Base-by-base conservation (phyloP, 768 basidiomycete species). In the Xerocomellus intermedius region DNA sequence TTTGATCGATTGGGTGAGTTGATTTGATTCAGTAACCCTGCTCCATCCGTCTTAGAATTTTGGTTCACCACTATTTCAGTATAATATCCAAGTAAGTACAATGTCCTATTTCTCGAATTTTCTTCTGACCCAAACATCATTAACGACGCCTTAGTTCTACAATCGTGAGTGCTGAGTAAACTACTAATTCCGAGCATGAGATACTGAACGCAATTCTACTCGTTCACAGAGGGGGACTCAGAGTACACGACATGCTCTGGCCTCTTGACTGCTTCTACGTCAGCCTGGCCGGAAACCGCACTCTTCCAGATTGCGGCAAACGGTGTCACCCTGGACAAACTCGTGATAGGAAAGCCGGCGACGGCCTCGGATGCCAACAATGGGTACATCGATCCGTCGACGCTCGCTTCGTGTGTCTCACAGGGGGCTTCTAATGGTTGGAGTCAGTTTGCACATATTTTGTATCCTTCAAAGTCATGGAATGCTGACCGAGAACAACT, bases 291-390 rank as follows among this genome's bases (percentile, higher is more conserved):
- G 1, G 48, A 70, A n/a, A 74, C 76, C 1, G 69, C 78, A 0
- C 64, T 82, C 33, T 78, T 82, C 65, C 72, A 82, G 58, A 80
- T 82, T 50, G 69, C 73, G 19, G 76, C 77, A 2, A 79, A 71
- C 55, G 86, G 85, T 21, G 79, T 90, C 9, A 66, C 77, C 3
- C 63, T 83, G 42, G 68, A 79, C 66, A 90, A 91, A 70, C 75
- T 90, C 47, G 82, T 90, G 56, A 87, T 91, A 62, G 88, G 87
- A 5, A 91, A 91, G 69, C 88, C 87, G 2, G 83, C 82, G 2
- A 52, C 75, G 0, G 57, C 58, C 8, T 61, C 71, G 8, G 82
- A 83, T 50, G 84, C 85, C 3, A 77, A 57, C 56, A 86, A 81
- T 57, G 84, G 77, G 5, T 81, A 74, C 55, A 86, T 91, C 67